Evolutionary conservation across 164 flowering plant genomes (phyloP), one percentile per base, ranked within the genome.

Genomic region (Sedum album): DNA sequence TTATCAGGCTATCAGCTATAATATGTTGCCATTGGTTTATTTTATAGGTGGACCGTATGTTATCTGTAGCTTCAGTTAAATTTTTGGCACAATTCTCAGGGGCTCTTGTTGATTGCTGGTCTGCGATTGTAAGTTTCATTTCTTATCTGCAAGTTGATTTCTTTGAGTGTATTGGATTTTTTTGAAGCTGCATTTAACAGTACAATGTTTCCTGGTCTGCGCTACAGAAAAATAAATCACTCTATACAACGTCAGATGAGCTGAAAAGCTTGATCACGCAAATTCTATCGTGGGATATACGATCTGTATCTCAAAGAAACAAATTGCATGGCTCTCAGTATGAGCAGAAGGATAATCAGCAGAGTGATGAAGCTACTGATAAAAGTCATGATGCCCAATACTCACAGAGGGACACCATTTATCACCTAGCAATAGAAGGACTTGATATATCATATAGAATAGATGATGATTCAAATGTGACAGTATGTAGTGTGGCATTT

Each of bases 231-330:
- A 84, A 79, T 73, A 78, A 68, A 28, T 87, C 97, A 25, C 80
- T 94, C 13, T 91, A 91, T 72, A 73, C 84, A 66, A 89, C 97
- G 15, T 76, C 84, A 0, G 75, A 80, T 11, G 98, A 94, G 78
- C 60, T 94, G 36, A 80, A 84, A 68, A 77, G 72, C 74, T 82
- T 94, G 79, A 80, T 89, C 75, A 75, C 72, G 71, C 91, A 94
- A 70, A 91, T 94, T 33, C 93, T 94, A 65, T 83, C 95, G 55
- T 91, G 93, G 91, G 96, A 94, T 73, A 94, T 94, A 69, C 78
- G 98, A 68, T 94, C 97, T 57, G 49, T 85, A 64, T 84, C 95
- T 31, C 98, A 94, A 73, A 71, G 89, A 75, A 82, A 66, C 31
- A 77, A 79, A 63, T 86, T 85, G 66, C 90, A 85, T 73, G 44